These are phyloP conservation scores for Clitocybe nebularis DNA, from an alignment of 1,284 basidiomycete species.

Conservation along the genomic window DNA sequence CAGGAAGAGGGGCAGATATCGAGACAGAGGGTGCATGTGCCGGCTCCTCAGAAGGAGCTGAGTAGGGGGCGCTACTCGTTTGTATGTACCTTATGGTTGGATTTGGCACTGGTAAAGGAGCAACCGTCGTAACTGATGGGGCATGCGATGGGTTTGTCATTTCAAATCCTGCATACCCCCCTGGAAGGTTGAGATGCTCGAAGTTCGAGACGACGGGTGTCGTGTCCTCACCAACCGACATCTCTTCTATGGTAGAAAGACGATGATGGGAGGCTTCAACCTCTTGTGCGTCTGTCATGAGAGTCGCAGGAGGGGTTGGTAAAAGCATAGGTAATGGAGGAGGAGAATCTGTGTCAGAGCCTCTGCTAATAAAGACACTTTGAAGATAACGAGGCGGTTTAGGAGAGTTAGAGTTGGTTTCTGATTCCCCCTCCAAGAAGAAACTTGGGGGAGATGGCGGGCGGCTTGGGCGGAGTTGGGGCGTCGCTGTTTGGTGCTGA, in stretches of 20 bases:
- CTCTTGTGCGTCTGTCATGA: conserved; percentile 10
- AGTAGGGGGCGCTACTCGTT: conserved; percentile 7
- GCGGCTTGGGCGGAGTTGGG: conserved; percentile 13
- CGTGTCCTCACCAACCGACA: conserved; percentile 26
- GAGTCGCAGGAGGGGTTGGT: conserved; percentile 31
- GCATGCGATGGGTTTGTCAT: conserved; percentile 8
- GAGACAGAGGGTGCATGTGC: conserved; percentile 6
- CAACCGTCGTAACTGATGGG: conserved; percentile 12
- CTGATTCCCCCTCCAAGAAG: conserved; percentile 23
- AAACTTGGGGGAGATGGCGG: conserved; percentile 23
- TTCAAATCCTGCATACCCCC: conserved; percentile 1
- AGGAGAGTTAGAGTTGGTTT: conserved; percentile 14
- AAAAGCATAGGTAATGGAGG: conserved; percentile 22
- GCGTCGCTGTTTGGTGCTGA: conserved; percentile 12
- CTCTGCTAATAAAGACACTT: conserved; percentile 22
- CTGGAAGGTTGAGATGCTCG: conserved; percentile 6
- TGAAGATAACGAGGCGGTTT: conserved; percentile 25
- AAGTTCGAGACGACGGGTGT: conserved; percentile 7
- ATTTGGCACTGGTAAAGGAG: conserved; percentile 19
- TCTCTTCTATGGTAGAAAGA: conserved; percentile 31
- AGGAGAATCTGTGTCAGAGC: conserved; percentile 22
- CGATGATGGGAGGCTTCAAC: conserved; percentile 16
- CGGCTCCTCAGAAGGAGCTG: conserved; percentile 2
- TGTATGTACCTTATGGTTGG: conserved; percentile 11
- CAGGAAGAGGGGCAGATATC: conserved; percentile 12